A percentile compares a stretch with the other conserved stretches of the same genome.
phyloP scores from a whole-genome alignment of 129 eudicot genomes.

The Ambrosia trifida region DNA sequence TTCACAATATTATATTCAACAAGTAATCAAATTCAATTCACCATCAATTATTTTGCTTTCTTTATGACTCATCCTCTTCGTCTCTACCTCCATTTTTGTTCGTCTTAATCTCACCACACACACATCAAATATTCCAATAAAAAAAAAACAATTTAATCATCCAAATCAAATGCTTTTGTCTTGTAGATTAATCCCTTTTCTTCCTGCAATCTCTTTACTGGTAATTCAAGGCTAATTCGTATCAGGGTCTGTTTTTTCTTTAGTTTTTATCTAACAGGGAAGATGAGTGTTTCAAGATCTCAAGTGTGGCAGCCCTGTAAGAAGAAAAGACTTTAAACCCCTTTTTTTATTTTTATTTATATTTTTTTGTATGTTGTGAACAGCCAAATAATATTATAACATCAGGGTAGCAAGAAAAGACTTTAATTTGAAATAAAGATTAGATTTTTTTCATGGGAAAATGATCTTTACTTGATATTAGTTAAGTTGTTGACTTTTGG shows the following conservation, averaged over 20 bases:
- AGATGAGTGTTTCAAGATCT: constrained; percentile 78
- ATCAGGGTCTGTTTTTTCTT: constrained; percentile 21
- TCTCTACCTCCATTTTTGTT: background rate
- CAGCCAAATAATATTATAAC: too few relatives aligned
- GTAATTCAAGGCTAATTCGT: background rate
- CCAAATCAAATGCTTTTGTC: background rate
- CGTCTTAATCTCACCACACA: background rate
- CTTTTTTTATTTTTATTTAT: too few relatives aligned
- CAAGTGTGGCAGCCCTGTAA: constrained; percentile 98
- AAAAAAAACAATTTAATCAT: constrained; percentile 12
- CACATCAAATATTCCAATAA: constrained; percentile 9
- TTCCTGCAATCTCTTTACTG: too few relatives aligned
- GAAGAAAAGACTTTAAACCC: constrained; percentile 61
- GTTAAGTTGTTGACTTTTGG: background rate
- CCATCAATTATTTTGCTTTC: constrained; percentile 18
- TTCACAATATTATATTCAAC: constrained; percentile 19
- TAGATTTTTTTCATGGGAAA: background rate
- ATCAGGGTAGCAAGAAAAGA: constrained; percentile 55
- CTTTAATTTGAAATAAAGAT: constrained; percentile 24
- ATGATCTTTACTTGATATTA: constrained; percentile 33
- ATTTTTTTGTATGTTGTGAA: too few relatives aligned
- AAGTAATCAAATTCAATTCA: constrained; percentile 21
- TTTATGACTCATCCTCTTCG: constrained; percentile 6
- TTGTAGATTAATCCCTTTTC: too few relatives aligned
- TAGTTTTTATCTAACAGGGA: constrained; percentile 9